A percentile compares a stretch with the other conserved stretches of the same genome.
phyloP scores from a whole-genome alignment of 1,284 basidiomycete species.

The Termitomyces sp. region DNA sequence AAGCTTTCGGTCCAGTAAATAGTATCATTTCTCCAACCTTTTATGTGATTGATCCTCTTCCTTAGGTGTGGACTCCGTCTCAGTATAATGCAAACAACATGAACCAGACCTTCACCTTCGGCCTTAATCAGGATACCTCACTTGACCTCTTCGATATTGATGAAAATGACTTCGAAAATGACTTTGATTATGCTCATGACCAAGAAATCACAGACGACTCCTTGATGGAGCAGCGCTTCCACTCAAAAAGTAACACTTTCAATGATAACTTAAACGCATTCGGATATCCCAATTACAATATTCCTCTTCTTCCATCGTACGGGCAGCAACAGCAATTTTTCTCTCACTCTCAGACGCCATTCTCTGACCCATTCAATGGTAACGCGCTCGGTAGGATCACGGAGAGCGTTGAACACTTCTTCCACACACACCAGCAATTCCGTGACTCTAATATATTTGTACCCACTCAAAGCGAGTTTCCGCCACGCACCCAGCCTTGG shows the following conservation, averaged over 20 bases:
- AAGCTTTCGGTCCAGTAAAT: slow-evolving; percentile 45
- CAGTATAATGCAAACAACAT: slow-evolving; percentile 23
- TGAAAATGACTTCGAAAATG: slow-evolving; percentile 56
- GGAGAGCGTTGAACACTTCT: slow-evolving; percentile 37
- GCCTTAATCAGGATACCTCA: slow-evolving; percentile 36
- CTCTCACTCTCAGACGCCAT: slow-evolving; percentile 21
- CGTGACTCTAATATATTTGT: slow-evolving; percentile 12
- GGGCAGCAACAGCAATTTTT: slow-evolving; percentile 31
- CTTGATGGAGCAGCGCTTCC: slow-evolving; percentile 16
- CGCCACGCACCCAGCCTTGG: slow-evolving; percentile 8
- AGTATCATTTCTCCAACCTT: slow-evolving; percentile 5
- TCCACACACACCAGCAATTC: slow-evolving; percentile 29
- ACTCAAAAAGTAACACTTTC: slow-evolving; percentile 15
- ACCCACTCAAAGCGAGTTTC: slow-evolving; percentile 9
- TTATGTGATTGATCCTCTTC: slow-evolving; percentile 1
- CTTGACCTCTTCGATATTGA: slow-evolving; percentile 69
- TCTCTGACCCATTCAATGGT: slow-evolving; percentile 34
- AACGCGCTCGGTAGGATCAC: slow-evolving; percentile 30
- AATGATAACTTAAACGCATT: slow-evolving; percentile 23
- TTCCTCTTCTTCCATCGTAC: slow-evolving; percentile 31
- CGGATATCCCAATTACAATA: slow-evolving; percentile 30
- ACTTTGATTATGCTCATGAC: slow-evolving; percentile 24
- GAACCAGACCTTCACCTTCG: slow-evolving; percentile 29
- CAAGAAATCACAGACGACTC: slow-evolving; percentile 10
- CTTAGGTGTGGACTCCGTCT: slow-evolving; percentile 29